A percentile compares a stretch with the other conserved stretches of the same genome.
phyloP scores from a whole-genome alignment of 1,284 basidiomycete genomes.

The Ustilago curta region DNA sequence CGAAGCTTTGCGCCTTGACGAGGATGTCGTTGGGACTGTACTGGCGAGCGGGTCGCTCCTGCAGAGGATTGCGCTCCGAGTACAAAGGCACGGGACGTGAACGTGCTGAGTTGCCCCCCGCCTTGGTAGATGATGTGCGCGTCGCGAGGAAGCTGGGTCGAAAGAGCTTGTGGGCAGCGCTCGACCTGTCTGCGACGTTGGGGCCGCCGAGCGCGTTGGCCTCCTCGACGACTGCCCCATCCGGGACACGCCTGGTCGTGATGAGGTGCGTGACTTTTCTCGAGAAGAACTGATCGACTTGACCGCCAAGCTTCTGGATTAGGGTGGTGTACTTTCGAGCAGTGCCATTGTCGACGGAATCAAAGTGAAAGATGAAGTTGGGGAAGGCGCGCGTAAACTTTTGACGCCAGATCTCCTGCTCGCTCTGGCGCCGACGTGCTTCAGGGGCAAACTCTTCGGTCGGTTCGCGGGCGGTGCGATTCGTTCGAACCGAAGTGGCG shows the following conservation, averaged over 20 bases:
- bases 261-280: constrained; percentile 65
- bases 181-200: constrained; percentile 12
- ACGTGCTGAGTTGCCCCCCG: constrained; percentile 16
- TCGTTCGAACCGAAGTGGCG: constrained; percentile 47
- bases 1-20: constrained; percentile 80
- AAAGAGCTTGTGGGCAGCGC: constrained; percentile 37
- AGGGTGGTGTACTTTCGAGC: constrained; percentile 35
- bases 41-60: constrained; percentile 69
- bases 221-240: constrained; percentile 14
- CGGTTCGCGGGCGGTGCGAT: constrained; percentile 58
- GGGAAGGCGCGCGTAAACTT: constrained; percentile 62
- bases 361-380: constrained; percentile 66
- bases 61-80: constrained; percentile 67
- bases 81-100: constrained; percentile 55
- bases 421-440: constrained; percentile 47
- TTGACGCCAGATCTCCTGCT: constrained; percentile 56
- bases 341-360: constrained; percentile 56
- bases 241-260: constrained; percentile 55
- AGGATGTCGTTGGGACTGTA: constrained; percentile 73
- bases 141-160: constrained; percentile 46
- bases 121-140: constrained; percentile 28
- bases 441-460: constrained; percentile 53
- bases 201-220: constrained; percentile 1
- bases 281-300: constrained; percentile 67
- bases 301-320: constrained; percentile 60